phyloP scores from a whole-genome alignment of 805 yeast species.

The Kodamaea neixiangensis region DNA sequence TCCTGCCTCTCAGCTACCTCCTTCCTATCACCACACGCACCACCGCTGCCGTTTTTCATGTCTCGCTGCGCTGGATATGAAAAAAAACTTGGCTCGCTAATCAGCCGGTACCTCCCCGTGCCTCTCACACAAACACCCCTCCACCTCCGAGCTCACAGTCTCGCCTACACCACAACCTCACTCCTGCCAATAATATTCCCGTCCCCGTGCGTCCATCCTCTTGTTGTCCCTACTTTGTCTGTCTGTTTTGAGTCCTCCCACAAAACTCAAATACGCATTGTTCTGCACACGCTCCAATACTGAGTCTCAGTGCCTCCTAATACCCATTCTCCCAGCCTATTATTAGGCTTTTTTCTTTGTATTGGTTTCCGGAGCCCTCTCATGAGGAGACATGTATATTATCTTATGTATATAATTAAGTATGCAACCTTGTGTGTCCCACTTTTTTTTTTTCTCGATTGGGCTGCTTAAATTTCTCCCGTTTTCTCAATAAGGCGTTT shows the following conservation, averaged over 20 bases:
- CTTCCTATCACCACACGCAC: no score
- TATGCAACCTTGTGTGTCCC: conserved; percentile 4
- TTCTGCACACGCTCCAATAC: background rate
- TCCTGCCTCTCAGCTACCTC: no score
- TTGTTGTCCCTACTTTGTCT: background rate
- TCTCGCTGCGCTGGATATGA: no score
- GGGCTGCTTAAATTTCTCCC: background rate
- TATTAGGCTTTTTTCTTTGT: conserved; percentile 1
- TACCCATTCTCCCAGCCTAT: background rate
- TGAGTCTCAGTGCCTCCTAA: background rate
- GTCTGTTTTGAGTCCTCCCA: background rate
- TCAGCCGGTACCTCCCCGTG: background rate
- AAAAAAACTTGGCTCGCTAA: background rate
- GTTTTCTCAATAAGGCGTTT: conserved; percentile 4
- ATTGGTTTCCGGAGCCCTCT: conserved; percentile 1
- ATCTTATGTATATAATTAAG: conserved; percentile 2
- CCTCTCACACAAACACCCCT: background rate
- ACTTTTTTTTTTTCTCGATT: background rate
- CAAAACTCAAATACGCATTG: conserved; percentile 1
- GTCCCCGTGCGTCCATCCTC: conserved; percentile 3
- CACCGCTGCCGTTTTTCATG: no score
- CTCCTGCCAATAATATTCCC: background rate
- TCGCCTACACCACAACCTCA: background rate
- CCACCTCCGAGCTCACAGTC: background rate
- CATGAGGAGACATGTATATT: background rate